phyloP scores from a whole-genome alignment of 140 eudicot species.

The Cichorium intybus region DNA sequence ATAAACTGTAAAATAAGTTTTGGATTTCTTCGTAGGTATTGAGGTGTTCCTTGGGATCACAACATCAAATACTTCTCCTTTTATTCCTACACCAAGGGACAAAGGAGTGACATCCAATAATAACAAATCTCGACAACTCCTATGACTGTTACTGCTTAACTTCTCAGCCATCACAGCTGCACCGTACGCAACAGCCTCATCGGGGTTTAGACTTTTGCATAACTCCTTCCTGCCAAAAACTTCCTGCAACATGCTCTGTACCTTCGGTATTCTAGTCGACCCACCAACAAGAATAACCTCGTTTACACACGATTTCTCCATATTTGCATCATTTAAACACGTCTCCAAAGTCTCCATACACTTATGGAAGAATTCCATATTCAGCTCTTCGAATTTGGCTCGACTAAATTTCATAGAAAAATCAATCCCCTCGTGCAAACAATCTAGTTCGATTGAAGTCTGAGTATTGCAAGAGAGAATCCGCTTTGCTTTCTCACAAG shows the following conservation, averaged over 20 bases:
- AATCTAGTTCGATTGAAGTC: slow-evolving; percentile 9
- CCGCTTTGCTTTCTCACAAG: no score
- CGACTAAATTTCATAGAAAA: slow-evolving; percentile 11
- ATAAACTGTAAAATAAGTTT: background rate
- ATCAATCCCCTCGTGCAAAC: slow-evolving; percentile 11
- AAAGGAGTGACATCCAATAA: no score
- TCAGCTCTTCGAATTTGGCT: slow-evolving; percentile 16
- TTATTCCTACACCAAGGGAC: no score
- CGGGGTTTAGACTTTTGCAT: slow-evolving; percentile 4
- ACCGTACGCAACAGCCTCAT: slow-evolving; percentile 17
- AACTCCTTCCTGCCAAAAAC: background rate
- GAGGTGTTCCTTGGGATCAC: background rate
- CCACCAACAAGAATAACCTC: slow-evolving; percentile 18
- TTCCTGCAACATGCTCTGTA: background rate
- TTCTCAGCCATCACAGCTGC: slow-evolving; percentile 3
- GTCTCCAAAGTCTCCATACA: background rate
- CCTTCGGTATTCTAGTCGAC: slow-evolving; percentile 16
- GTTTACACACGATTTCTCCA: slow-evolving; percentile 4
- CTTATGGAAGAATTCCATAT: background rate
- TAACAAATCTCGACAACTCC: background rate
- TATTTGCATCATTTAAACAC: background rate
- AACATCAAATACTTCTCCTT: no score
- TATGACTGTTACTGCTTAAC: background rate
- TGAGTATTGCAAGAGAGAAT: background rate
- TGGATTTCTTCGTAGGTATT: background rate